Percentiles rank a stretch among this genome's conserved stretches.
Evolutionary conservation across 306 rosid species (phyloP).

Genomic region (Casuarina cunninghamiana): DNA sequence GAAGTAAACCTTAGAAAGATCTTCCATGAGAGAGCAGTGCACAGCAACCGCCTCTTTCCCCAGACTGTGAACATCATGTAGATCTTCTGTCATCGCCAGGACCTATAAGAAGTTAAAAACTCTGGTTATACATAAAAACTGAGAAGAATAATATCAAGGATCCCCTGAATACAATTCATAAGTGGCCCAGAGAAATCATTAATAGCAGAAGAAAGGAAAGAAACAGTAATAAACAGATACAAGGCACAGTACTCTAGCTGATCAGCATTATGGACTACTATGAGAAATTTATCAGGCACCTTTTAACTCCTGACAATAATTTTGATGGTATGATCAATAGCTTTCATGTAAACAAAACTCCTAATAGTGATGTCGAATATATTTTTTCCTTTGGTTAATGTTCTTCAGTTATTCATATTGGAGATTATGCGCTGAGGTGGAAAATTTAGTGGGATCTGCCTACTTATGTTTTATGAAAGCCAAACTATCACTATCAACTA

Average conservation of each 20-base stretch:
- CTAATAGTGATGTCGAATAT: not conserved
- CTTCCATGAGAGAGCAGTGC: conserved; percentile 79
- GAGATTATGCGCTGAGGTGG: not conserved
- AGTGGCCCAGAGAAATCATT: not conserved
- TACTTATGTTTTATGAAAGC: not conserved
- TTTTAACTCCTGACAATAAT: too few relatives aligned
- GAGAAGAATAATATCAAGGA: not conserved
- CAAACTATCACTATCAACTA: not conserved
- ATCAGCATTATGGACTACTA: not conserved
- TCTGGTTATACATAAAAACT: conserved; percentile 3
- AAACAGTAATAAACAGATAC: not conserved
- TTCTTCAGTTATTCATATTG: not conserved
- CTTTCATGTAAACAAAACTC: not conserved
- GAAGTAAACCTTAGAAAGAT: conserved; percentile 71
- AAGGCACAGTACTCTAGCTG: not conserved
- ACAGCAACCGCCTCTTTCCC: conserved; percentile 90
- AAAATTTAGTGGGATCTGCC: not conserved
- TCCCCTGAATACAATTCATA: not conserved
- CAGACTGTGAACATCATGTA: conserved; percentile 82
- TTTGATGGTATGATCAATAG: not conserved
- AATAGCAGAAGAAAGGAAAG: not conserved
- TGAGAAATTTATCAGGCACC: not conserved
- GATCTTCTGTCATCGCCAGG: conserved; percentile 88
- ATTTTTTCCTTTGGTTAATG: not conserved
- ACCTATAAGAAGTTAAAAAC: conserved; percentile 48